Evolutionary conservation across 78 protist genomes (phyloP).

Genomic region (Dictyostelium brefeldianum): DNA sequence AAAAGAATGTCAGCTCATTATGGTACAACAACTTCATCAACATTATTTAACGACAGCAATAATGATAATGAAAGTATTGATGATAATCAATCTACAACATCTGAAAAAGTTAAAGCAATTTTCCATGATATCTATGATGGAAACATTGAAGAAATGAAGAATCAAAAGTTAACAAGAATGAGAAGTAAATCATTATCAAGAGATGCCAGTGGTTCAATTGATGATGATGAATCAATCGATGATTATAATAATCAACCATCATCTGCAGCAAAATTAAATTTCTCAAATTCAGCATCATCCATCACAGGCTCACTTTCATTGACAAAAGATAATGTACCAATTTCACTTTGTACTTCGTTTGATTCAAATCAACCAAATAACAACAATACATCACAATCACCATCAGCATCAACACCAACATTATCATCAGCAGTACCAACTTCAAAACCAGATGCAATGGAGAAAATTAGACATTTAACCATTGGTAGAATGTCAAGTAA

Average conservation of each 20-base stretch:
- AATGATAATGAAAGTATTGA: background rate
- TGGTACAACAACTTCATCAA: background rate
- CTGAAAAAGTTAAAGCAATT: constrained; percentile 39
- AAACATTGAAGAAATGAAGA: constrained; percentile 17
- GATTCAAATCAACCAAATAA: background rate
- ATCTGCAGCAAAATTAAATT: constrained; percentile 9
- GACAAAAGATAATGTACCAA: background rate
- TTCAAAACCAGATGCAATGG: constrained; percentile 26
- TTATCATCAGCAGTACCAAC: background rate
- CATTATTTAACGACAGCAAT: too few species aligned
- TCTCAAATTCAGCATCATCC: background rate
- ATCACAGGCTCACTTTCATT: background rate
- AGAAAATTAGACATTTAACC: constrained; percentile 38
- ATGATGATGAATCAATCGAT: constrained; percentile 13
- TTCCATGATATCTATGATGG: constrained; percentile 44
- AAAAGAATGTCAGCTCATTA: constrained; percentile 63
- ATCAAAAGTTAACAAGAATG: constrained; percentile 41
- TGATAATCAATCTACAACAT: background rate
- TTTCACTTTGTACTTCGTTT: constrained; percentile 15
- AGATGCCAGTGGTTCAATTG: background rate
- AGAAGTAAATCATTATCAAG: constrained; percentile 49
- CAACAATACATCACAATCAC: background rate
- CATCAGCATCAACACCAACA: background rate
- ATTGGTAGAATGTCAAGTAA: constrained; percentile 68
- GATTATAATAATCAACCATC: background rate